phyloP scores from a whole-genome alignment of 2,329 filamentous ascomycete genomes.

The Daldinia sp. region DNA sequence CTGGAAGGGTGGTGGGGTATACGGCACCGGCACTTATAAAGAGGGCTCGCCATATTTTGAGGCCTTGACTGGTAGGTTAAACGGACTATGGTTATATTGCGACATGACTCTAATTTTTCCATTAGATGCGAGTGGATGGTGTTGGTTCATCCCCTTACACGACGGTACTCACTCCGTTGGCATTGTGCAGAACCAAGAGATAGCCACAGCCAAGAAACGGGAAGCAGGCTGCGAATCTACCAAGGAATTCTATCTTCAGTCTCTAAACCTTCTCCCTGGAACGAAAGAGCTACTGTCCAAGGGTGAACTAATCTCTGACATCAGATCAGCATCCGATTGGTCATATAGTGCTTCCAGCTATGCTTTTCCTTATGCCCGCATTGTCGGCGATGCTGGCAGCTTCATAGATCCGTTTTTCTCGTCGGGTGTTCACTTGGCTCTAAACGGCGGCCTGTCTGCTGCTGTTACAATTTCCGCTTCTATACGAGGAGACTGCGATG shows the following conservation, averaged over 20 bases:
- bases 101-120: neutral
- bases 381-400: slow-evolving; percentile 61
- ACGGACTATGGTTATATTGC: too few species aligned
- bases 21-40: slow-evolving; percentile 49
- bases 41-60: slow-evolving; percentile 60
- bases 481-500: slow-evolving; percentile 54
- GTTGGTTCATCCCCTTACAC: slow-evolving; percentile 64
- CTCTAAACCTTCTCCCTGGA: slow-evolving; percentile 52
- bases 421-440: slow-evolving; percentile 61
- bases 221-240: slow-evolving; percentile 33
- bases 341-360: slow-evolving; percentile 61
- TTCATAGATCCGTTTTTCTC: slow-evolving; percentile 65
- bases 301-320: slow-evolving; percentile 51
- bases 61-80: slow-evolving; percentile 48
- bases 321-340: slow-evolving; percentile 61
- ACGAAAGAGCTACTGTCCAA: slow-evolving; percentile 50
- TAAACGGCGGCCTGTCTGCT: slow-evolving; percentile 59
- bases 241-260: slow-evolving; percentile 53
- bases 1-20: slow-evolving; percentile 54
- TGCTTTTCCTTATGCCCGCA: slow-evolving; percentile 55
- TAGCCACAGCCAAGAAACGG: slow-evolving; percentile 54
- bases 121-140: slow-evolving; percentile 62
- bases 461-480: slow-evolving; percentile 58
- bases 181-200: slow-evolving; percentile 57
- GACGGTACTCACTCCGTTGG: slow-evolving; percentile 60